phyloP scores from a whole-genome alignment of 2,329 filamentous ascomycete genomes.

The Geoglossum cookeanum region DNA sequence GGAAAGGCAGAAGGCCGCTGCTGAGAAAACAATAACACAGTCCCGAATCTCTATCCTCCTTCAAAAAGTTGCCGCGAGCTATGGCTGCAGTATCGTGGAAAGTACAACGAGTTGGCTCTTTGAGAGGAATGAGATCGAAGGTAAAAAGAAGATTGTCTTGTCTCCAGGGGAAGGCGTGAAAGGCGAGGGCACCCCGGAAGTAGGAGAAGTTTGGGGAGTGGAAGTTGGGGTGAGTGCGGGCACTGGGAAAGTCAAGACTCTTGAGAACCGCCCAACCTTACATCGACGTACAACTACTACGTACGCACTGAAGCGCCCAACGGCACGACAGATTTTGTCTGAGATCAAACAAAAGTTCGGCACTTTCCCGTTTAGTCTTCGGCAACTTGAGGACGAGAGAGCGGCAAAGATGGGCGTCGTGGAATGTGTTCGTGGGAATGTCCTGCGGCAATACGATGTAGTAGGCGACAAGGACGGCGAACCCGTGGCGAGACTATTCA shows the following conservation, averaged over 20 bases:
- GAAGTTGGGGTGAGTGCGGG: conserved; percentile 87
- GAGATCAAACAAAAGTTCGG: conserved; percentile 97
- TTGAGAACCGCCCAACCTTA: conserved; percentile 74
- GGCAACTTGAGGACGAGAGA: conserved; percentile 92
- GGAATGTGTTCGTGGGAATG: conserved; percentile 83
- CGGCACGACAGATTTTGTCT: conserved; percentile 77
- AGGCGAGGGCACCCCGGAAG: conserved; percentile 73
- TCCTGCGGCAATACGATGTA: conserved; percentile 90
- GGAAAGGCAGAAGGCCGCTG: conserved; percentile 80
- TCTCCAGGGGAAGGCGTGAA: conserved; percentile 70
- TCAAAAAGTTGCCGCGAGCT: conserved; percentile 80
- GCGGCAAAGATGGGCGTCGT: conserved; percentile 89
- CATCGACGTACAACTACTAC: conserved; percentile 85
- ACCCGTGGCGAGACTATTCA: conserved; percentile 71
- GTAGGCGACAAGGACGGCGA: conserved; percentile 82
- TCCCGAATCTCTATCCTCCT: conserved; percentile 69
- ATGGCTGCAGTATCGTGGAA: conserved; percentile 85
- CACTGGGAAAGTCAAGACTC: conserved; percentile 82
- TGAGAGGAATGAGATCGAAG: conserved; percentile 93
- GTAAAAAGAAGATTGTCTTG: conserved; percentile 94
- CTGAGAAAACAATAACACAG: conserved; percentile 69
- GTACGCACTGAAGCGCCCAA: conserved; percentile 84
- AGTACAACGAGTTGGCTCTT: conserved; percentile 97
- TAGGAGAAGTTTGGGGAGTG: conserved; percentile 93
- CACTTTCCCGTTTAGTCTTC: conserved; percentile 90